Evolutionary conservation across 2,329 filamentous ascomycete genomes (phyloP), one percentile per base, ranked within the genome.

Genomic region (Colletotrichum spaethianum): DNA sequence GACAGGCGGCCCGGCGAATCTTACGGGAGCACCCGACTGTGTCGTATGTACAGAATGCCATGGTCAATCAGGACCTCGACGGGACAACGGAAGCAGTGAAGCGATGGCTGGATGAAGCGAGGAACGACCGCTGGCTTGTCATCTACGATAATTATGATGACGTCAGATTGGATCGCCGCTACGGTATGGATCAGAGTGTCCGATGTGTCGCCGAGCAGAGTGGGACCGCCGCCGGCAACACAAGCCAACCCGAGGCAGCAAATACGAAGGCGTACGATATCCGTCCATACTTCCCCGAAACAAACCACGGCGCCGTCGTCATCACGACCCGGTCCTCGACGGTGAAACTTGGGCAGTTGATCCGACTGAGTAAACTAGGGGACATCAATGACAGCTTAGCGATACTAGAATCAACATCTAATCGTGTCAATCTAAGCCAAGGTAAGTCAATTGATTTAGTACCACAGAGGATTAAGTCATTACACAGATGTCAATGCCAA

Each of bases 71-170:
- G 53, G 71, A 81, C 57, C 67, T 77, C 1, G 75, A 82, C 42
- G 57, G 77, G 70, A 74, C 78, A 38, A 67, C 81, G 2, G 63
- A 73, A 26, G 79, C 77, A 36, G 81, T 85, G 31, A 84, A 81
- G 61, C 57, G 56, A 8, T 86, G 81, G 84, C 75, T 87, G 7
- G 74, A 78, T 53, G 61, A 78, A 2, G 74, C 62, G 23, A 53
- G 73, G 4, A 86, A 86, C 63, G 77, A 74, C 20, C 71, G 72
- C 3, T 86, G 81, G 83, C 77, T 86, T 9, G 20, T 84, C 3
- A 70, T 85, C 16, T 85, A 78, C 61, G 81, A 85, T 64, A 85
- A 86, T 61, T 83, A 83, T 64, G 80, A 86, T 69, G 80, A 83
- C 50, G 82, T 81, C 4, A 79, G 78, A 53, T 56, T 80, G 23